phyloP scores from a whole-genome alignment of 768 basidiomycete species.

The Tephrocybe sp. region DNA sequence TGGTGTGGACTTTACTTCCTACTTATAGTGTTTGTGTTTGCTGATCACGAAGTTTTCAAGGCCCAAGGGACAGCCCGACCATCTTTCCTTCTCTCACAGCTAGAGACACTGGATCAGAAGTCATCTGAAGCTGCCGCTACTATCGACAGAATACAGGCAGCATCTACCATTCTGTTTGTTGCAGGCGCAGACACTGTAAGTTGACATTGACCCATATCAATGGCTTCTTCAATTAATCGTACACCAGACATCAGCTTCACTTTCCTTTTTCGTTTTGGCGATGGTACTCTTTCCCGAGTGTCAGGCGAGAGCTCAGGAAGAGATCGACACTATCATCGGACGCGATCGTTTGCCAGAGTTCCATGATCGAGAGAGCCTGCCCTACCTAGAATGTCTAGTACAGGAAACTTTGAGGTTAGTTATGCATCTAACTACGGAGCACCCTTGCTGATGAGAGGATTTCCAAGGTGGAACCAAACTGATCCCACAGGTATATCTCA shows the following conservation, averaged over 20 bases:
- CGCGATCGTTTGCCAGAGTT: slow-evolving; percentile 24
- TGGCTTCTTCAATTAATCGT: neutral
- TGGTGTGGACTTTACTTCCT: slow-evolving; percentile 7
- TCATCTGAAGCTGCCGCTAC: neutral
- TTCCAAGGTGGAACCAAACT: slow-evolving; percentile 11
- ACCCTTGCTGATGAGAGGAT: neutral
- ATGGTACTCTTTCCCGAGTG: slow-evolving; percentile 27
- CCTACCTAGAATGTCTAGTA: slow-evolving; percentile 22
- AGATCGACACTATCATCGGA: slow-evolving; percentile 27
- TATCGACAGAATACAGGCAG: slow-evolving; percentile 10
- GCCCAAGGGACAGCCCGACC: slow-evolving; percentile 13
- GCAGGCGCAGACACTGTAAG: slow-evolving; percentile 19
- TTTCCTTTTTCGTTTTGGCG: slow-evolving; percentile 25
- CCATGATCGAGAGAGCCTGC: slow-evolving; percentile 19
- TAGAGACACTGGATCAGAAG: slow-evolving; percentile 9
- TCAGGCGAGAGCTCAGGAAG: slow-evolving; percentile 27
- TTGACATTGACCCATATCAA: neutral
- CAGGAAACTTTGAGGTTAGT: slow-evolving; percentile 18
- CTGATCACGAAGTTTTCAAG: neutral
- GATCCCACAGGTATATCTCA: slow-evolving; percentile 6
- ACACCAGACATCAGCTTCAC: slow-evolving; percentile 23
- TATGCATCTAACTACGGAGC: neutral
- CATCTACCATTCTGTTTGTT: slow-evolving; percentile 9
- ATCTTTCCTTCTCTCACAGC: slow-evolving; percentile 14
- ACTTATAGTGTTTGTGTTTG: no score